Percentiles rank a stretch among this genome's conserved stretches.
These are phyloP conservation scores for Olyra latifolia DNA, from an alignment of 176 grass and related monocot species.

Conservation along the genomic window DNA sequence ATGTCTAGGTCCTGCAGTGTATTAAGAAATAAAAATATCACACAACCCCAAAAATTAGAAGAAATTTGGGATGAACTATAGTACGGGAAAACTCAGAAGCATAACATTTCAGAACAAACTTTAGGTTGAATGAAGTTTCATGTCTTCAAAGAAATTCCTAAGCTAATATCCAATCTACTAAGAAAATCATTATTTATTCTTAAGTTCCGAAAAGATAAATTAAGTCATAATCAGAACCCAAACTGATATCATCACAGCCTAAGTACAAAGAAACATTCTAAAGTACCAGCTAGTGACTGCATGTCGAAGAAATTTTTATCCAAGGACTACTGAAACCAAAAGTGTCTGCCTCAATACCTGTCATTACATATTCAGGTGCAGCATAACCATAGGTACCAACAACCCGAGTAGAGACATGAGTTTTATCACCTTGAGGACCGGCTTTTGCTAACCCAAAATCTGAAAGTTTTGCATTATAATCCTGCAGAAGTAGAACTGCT, in stretches of 20 bases:
- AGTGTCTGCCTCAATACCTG: constrained; percentile 51
- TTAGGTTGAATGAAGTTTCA: neutral
- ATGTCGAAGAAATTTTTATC: neutral
- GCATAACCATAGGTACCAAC: constrained; percentile 92
- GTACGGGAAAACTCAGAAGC: neutral
- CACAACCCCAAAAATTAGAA: neutral
- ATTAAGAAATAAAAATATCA: neutral
- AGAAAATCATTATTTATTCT: neutral
- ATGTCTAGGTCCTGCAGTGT: neutral
- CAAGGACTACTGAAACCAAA: neutral
- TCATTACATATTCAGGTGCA: constrained; percentile 95
- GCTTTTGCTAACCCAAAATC: constrained; percentile 92
- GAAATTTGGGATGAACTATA: neutral
- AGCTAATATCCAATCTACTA: neutral
- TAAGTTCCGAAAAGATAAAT: neutral
- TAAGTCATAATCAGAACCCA: neutral
- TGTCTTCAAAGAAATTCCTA: neutral
- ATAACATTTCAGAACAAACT: neutral
- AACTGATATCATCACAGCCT: neutral
- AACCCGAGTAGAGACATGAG: constrained; percentile 85
- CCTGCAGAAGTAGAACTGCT: constrained; percentile 40
- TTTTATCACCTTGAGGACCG: constrained; percentile 88
- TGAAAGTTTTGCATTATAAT: constrained; percentile 89
- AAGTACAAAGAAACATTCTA: constrained; percentile 13
- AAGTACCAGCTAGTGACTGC: neutral